These are phyloP conservation scores for Neopestalotiopsis clavispora DNA, from an alignment of 2,329 filamentous ascomycete species.

Conservation along the genomic window DNA sequence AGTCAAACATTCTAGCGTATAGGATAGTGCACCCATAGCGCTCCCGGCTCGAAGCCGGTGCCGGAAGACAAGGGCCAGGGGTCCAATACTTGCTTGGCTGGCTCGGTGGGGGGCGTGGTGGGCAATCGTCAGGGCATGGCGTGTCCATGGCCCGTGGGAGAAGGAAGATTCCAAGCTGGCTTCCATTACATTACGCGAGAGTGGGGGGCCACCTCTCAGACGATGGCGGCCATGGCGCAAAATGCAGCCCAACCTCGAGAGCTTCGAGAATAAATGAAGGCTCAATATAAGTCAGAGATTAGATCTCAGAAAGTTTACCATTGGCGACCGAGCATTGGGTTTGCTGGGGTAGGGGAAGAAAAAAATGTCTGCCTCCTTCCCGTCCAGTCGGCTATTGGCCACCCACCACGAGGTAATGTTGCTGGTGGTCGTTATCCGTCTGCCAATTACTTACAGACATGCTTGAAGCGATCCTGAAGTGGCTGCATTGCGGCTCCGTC, in stretches of 20 bases:
- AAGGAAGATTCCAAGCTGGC: neutral
- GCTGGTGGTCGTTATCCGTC: neutral
- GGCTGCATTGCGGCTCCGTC: neutral
- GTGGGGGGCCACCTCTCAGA: neutral
- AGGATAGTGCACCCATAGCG: constrained; percentile 9
- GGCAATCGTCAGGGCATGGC: neutral
- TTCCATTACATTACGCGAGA: neutral
- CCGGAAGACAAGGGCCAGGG: neutral
- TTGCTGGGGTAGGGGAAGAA: neutral
- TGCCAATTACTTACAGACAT: neutral
- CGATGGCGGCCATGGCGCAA: neutral
- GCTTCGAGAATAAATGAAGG: neutral
- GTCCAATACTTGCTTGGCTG: neutral
- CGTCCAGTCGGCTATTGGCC: constrained; percentile 1
- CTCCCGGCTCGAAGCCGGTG: constrained; percentile 9
- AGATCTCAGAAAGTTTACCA: neutral
- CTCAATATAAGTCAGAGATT: neutral
- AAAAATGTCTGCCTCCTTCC: neutral
- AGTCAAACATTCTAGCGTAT: neutral
- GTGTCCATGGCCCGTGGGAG: neutral
- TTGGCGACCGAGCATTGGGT: neutral
- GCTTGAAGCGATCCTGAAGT: neutral
- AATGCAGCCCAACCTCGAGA: neutral
- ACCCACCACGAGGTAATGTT: neutral
- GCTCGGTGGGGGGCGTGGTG: neutral